Conservation (phyloP, 495 filamentous ascomycete genomes). For the Hypoxylon trugodes region DNA sequence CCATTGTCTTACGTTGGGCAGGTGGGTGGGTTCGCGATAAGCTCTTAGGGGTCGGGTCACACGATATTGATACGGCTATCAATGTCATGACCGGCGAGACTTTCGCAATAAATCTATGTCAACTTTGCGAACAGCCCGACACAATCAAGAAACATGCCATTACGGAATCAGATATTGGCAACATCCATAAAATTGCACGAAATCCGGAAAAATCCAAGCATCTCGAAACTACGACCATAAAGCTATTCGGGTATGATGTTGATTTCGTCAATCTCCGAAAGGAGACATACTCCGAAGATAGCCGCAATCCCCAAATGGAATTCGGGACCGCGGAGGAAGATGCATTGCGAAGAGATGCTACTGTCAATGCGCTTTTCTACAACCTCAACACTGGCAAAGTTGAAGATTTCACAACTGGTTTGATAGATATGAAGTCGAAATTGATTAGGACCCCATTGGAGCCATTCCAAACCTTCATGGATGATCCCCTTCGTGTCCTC, state of each 20-base stretch:
- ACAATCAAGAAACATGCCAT: constrained; percentile 55
- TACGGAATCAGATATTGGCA: constrained; percentile 64
- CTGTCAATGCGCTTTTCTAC: constrained; percentile 95
- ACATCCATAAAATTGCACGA: constrained; percentile 77
- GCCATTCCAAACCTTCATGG: constrained; percentile 90
- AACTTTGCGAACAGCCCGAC: constrained; percentile 59
- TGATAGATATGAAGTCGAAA: constrained; percentile 74
- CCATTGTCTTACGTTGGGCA: constrained; percentile 82
- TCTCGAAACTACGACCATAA: constrained; percentile 89
- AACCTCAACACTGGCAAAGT: constrained; percentile 80
- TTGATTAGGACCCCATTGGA: constrained; percentile 88
- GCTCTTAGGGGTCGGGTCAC: constrained; percentile 78
- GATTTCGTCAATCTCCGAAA: constrained; percentile 95
- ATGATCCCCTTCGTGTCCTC: constrained; percentile 92
- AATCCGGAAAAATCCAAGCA: constrained; percentile 99
- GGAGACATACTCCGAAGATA: constrained; percentile 86
- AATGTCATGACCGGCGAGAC: constrained; percentile 92
- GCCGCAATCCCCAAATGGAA: constrained; percentile 89
- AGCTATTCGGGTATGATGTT: constrained; percentile 85
- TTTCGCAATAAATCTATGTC: constrained; percentile 72
- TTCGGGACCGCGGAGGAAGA: constrained; percentile 94
- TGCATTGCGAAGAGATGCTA: constrained; percentile 88
- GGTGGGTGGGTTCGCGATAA: constrained; percentile 99
- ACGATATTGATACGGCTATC: constrained; percentile 96
- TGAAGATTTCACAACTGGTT: constrained; percentile 86